These are phyloP conservation scores for Aspergillus steynii DNA, from an alignment of 495 filamentous ascomycete species.

Conservation along the genomic window DNA sequence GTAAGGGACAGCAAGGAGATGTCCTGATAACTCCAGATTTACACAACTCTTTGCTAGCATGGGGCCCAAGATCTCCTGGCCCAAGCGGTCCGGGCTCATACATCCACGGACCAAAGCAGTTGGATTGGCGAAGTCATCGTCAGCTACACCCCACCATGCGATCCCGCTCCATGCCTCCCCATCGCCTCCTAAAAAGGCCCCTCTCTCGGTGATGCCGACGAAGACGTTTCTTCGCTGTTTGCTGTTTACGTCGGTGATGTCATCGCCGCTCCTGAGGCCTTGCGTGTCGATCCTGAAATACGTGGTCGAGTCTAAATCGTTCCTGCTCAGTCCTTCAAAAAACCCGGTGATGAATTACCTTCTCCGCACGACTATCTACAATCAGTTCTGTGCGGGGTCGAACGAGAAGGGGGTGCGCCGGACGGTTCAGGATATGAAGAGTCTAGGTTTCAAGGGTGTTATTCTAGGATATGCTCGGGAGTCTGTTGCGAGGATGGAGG, in stretches of 20 bases:
- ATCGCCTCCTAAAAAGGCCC: slow-evolving; percentile 26
- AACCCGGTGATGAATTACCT: slow-evolving; percentile 58
- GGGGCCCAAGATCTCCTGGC: slow-evolving; percentile 13
- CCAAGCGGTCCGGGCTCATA: slow-evolving; percentile 8
- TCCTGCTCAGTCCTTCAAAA: slow-evolving; percentile 55
- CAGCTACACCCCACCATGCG: not conserved
- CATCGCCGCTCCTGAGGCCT: slow-evolving; percentile 66
- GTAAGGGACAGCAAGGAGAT: not conserved
- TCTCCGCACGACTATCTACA: slow-evolving; percentile 78
- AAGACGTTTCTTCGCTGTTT: slow-evolving; percentile 70
- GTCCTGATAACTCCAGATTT: not conserved
- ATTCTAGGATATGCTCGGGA: slow-evolving; percentile 79
- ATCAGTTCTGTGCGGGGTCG: slow-evolving; percentile 81
- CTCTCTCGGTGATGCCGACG: slow-evolving; percentile 68
- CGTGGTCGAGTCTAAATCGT: slow-evolving; percentile 62
- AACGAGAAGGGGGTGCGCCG: slow-evolving; percentile 58
- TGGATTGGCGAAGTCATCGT: not conserved
- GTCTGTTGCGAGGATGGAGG: slow-evolving; percentile 60
- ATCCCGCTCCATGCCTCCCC: slow-evolving; percentile 4
- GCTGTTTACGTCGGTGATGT: slow-evolving; percentile 71
- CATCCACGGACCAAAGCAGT: not conserved
- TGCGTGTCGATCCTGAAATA: slow-evolving; percentile 60
- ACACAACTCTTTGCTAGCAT: not conserved
- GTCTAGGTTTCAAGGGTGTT: slow-evolving; percentile 71
- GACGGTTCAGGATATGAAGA: slow-evolving; percentile 60